These are phyloP conservation scores for Yamadazyma atlantica DNA, from an alignment of 1,139 yeast genomes.

Conservation along the genomic window DNA sequence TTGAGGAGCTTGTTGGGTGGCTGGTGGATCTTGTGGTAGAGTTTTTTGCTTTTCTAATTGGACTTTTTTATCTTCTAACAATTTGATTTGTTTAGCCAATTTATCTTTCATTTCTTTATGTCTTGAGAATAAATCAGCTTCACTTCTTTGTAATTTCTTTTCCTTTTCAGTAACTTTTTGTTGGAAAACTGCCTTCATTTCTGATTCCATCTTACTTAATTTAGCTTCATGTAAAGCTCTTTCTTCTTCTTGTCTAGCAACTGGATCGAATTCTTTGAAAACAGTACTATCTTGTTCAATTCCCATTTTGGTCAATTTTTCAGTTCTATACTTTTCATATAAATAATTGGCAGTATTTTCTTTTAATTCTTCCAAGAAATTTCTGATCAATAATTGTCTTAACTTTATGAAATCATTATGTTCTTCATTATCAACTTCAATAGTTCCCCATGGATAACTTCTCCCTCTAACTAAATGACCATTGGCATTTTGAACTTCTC, in stretches of 20 bases:
- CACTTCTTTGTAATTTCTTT: constrained; percentile 94
- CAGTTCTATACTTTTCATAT: constrained; percentile 88
- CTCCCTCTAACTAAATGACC: constrained; percentile 91
- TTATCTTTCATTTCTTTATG: constrained; percentile 98
- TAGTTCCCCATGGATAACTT: constrained; percentile 95
- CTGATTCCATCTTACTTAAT: constrained; percentile 90
- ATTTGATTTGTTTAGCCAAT: constrained; percentile 80
- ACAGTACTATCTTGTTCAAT: constrained; percentile 90
- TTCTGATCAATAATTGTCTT: constrained; percentile 86
- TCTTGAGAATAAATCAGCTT: constrained; percentile 91
- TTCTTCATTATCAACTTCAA: constrained; percentile 92
- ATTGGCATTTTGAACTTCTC: constrained; percentile 66
- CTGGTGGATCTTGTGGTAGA: constrained; percentile 55
- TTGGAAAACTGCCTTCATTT: constrained; percentile 96
- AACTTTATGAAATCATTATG: constrained; percentile 92
- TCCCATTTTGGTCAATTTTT: constrained; percentile 78
- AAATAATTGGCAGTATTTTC: constrained; percentile 76
- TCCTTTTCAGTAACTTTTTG: constrained; percentile 97
- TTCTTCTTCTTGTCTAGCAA: constrained; percentile 91
- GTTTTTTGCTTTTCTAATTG: constrained; percentile 73
- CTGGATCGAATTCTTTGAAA: constrained; percentile 92
- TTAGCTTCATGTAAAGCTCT: constrained; percentile 91
- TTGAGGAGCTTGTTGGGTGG: constrained; percentile 46
- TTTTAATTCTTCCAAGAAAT: constrained; percentile 90
- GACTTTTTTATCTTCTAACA: constrained; percentile 86